Evolutionary conservation across 2,329 filamentous ascomycete genomes (phyloP).

Genomic region (Microdochium nivale): DNA sequence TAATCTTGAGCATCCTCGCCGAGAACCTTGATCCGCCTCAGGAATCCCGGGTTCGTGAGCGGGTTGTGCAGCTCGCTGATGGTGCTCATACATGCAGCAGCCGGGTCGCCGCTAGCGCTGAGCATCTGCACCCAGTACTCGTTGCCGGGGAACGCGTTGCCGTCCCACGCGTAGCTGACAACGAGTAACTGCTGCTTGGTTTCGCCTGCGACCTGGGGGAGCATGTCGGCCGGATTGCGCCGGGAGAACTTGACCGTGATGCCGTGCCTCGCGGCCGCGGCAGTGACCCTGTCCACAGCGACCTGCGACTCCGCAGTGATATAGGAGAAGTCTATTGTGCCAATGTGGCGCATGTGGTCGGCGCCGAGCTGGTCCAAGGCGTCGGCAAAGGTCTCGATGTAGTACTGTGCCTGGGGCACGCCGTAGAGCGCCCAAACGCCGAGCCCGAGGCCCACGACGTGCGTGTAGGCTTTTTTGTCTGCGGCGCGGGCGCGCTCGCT

Average conservation of each 20-base stretch:
- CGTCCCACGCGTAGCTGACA: constrained; percentile 23
- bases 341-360: constrained; percentile 8
- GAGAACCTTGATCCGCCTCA: constrained; percentile 14
- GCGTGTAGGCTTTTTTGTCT: constrained; percentile 16
- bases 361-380: constrained; percentile 6
- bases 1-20: background rate
- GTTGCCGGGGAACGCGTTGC: constrained; percentile 22
- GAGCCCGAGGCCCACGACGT: constrained; percentile 22
- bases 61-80: constrained; percentile 23
- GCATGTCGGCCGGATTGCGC: constrained; percentile 15
- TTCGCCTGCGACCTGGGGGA: constrained; percentile 5
- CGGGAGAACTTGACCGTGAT: constrained; percentile 13
- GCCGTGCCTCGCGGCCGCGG: background rate
- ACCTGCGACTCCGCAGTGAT: constrained; percentile 1
- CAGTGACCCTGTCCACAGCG: background rate
- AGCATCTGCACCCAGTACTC: constrained; percentile 19
- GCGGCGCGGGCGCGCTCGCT: constrained; percentile 11
- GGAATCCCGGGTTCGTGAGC: constrained; percentile 16
- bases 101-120: constrained; percentile 18
- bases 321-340: constrained; percentile 16
- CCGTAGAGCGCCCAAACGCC: constrained; percentile 13
- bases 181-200: constrained; percentile 21
- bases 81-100: constrained; percentile 23
- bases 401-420: constrained; percentile 9
- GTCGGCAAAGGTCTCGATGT: constrained; percentile 11